Percentiles rank a stretch among this genome's conserved stretches.
Evolutionary conservation across 805 yeast species (phyloP).

Genomic region (Metschnikowia gelsemii): DNA sequence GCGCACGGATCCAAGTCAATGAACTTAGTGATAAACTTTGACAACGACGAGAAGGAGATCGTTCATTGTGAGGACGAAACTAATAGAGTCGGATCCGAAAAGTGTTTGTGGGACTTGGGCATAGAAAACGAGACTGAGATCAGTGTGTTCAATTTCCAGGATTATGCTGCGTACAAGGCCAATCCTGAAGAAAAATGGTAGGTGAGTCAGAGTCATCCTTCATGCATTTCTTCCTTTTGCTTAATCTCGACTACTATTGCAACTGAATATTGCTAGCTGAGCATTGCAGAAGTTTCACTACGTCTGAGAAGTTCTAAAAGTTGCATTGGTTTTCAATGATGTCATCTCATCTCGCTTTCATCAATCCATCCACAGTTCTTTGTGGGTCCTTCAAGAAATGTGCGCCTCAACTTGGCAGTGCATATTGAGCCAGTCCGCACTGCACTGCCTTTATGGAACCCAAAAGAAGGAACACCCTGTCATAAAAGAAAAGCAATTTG

Average conservation of each 20-base stretch:
- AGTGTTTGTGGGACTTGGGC: constrained; percentile 37
- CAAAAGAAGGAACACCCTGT: constrained; percentile 7
- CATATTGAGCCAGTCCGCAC: constrained; percentile 2
- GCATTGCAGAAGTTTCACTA: neutral
- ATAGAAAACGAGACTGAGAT: constrained; percentile 88
- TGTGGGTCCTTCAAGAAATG: neutral
- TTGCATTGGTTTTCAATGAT: too few species aligned
- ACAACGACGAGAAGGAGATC: constrained; percentile 74
- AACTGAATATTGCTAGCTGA: too few species aligned
- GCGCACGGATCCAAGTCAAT: constrained; percentile 95
- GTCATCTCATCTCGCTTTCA: neutral
- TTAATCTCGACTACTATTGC: neutral
- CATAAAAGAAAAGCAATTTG: neutral
- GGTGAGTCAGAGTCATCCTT: neutral
- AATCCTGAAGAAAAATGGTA: constrained; percentile 94
- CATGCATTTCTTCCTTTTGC: neutral
- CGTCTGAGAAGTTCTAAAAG: neutral
- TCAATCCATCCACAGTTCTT: neutral
- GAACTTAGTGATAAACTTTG: constrained; percentile 88
- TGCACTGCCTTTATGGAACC: neutral
- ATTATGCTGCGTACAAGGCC: constrained; percentile 64
- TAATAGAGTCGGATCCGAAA: constrained; percentile 13
- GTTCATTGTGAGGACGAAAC: constrained; percentile 26
- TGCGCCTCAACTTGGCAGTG: neutral
- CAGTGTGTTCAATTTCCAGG: constrained; percentile 70